Evolutionary conservation across 129 eudicot species (phyloP).

Genomic region (Saposhnikovia divaricata): DNA sequence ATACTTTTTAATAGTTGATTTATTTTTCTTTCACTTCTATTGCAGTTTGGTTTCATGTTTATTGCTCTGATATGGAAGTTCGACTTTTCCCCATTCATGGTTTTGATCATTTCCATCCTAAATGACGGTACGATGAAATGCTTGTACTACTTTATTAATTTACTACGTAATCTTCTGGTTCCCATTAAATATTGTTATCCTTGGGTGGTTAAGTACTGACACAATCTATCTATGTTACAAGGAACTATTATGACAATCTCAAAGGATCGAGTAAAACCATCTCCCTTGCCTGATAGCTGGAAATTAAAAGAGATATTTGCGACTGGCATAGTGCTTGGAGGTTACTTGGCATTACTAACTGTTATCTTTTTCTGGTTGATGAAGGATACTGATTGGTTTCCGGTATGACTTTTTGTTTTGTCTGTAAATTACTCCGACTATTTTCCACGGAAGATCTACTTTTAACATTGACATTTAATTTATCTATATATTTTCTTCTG

Average conservation of each 20-base stretch:
- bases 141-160: neutral
- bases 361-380: slow-evolving; percentile 95
- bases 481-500: slow-evolving; percentile 1
- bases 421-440: neutral
- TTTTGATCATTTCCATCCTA: slow-evolving; percentile 89
- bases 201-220: slow-evolving; percentile 1
- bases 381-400: slow-evolving; percentile 68
- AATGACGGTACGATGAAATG: slow-evolving; percentile 61
- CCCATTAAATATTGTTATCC: neutral
- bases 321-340: slow-evolving; percentile 87
- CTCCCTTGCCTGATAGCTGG: slow-evolving; percentile 98
- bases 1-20: neutral
- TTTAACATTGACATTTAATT: neutral
- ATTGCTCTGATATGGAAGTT: slow-evolving; percentile 95
- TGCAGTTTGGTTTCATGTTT: slow-evolving; percentile 91
- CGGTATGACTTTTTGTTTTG: slow-evolving; percentile 31
- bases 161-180: neutral
- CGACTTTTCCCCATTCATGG: slow-evolving; percentile 98
- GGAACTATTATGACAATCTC: slow-evolving; percentile 99
- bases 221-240: slow-evolving; percentile 4
- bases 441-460: neutral
- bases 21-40: slow-evolving; percentile 1
- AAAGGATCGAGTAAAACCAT: slow-evolving; percentile 95
- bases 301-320: slow-evolving; percentile 92
- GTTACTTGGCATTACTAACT: slow-evolving; percentile 88